Percentiles rank a stretch among this genome's conserved stretches.
Evolutionary conservation across 176 grass and related monocot genomes (phyloP).

Genomic region (Pontederia crassipes): DNA sequence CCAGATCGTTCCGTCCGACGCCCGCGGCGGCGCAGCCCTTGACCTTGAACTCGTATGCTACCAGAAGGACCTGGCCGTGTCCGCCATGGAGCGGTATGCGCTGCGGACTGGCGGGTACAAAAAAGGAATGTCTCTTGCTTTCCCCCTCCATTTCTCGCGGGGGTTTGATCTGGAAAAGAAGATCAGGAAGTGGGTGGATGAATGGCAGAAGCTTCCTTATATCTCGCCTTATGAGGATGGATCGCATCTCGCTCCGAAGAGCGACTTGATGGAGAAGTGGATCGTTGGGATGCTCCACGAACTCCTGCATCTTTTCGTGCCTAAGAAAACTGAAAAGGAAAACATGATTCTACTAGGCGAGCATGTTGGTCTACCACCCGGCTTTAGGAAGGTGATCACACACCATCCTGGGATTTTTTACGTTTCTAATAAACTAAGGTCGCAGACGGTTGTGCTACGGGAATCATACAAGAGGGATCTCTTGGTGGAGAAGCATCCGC

Average conservation of each 20-base stretch:
- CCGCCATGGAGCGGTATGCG: conserved; percentile 55
- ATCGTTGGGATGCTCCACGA: conserved; percentile 67
- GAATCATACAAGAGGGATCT: conserved; percentile 64
- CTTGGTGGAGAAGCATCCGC: conserved; percentile 66
- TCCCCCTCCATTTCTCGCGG: conserved; percentile 54
- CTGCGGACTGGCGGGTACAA: conserved; percentile 61
- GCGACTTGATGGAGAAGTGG: conserved; percentile 77
- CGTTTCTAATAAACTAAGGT: conserved; percentile 66
- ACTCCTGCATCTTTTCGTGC: conserved; percentile 49
- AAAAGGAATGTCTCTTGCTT: conserved; percentile 52
- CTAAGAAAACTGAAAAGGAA: conserved; percentile 89
- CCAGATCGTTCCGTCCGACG: conserved; percentile 30
- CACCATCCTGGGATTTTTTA: conserved; percentile 91
- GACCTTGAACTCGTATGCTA: conserved; percentile 88
- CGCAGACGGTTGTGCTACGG: conserved; percentile 71
- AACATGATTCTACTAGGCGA: conserved; percentile 57
- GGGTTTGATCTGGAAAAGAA: conserved; percentile 77
- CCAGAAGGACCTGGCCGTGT: conserved; percentile 66
- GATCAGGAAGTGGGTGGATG: conserved; percentile 68
- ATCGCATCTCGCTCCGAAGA: conserved; percentile 46
- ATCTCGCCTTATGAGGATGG: conserved; percentile 76
- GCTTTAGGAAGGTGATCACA: conserved; percentile 62
- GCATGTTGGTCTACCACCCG: conserved; percentile 45
- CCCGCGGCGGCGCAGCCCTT: conserved; percentile 9
- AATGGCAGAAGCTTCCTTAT: conserved; percentile 80